These are phyloP conservation scores for Limtongia smithiae DNA, from an alignment of 805 yeast species.

Conservation along the genomic window DNA sequence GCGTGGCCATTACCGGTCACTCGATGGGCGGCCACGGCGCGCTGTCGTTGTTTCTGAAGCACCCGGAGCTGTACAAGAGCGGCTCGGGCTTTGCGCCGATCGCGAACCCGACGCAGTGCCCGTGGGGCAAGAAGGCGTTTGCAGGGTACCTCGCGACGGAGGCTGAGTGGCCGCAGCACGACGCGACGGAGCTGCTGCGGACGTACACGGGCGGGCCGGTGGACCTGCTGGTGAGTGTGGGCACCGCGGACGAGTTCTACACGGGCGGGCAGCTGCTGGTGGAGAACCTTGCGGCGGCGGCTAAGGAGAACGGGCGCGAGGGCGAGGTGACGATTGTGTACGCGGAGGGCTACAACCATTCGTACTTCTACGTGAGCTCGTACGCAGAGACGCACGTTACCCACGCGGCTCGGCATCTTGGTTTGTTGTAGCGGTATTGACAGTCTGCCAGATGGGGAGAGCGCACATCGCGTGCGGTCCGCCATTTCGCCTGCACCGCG, in stretches of 20 bases:
- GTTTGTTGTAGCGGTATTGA: slow-evolving; percentile 14
- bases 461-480: background rate
- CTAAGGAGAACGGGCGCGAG: slow-evolving; percentile 54
- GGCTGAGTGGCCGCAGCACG: slow-evolving; percentile 70
- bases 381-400: slow-evolving; percentile 80
- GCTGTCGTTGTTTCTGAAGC: slow-evolving; percentile 58
- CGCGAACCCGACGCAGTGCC: slow-evolving; percentile 66
- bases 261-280: slow-evolving; percentile 64
- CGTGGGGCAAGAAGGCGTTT: slow-evolving; percentile 89
- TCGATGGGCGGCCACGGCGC: slow-evolving; percentile 99
- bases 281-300: slow-evolving; percentile 61
- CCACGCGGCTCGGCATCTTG: slow-evolving; percentile 68
- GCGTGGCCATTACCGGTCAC: slow-evolving; percentile 83
- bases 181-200: slow-evolving; percentile 75
- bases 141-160: slow-evolving; percentile 65
- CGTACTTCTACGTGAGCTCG: slow-evolving; percentile 77
- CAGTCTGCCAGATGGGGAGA: background rate
- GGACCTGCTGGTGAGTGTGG: slow-evolving; percentile 78
- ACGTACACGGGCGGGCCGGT: slow-evolving; percentile 50
- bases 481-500: background rate
- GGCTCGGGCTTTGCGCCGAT: slow-evolving; percentile 92
- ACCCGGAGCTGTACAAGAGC: slow-evolving; percentile 69
- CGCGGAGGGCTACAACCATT: slow-evolving; percentile 86
- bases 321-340: slow-evolving; percentile 57
- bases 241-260: slow-evolving; percentile 73